phyloP scores from a whole-genome alignment of 148 eudicot genomes.

The Fallopia convolvulus region DNA sequence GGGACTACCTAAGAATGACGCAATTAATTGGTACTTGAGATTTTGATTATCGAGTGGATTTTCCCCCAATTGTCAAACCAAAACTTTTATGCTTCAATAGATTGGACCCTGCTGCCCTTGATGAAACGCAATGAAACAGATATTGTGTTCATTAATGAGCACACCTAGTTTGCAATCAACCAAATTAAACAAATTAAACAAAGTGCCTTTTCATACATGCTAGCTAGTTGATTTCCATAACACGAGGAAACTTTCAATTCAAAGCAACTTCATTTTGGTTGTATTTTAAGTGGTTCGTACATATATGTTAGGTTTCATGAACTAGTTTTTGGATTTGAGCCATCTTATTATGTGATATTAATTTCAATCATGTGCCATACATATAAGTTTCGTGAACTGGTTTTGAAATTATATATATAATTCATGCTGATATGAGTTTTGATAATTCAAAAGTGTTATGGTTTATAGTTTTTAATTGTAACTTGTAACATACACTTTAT shows the following conservation, averaged over 20 bases:
- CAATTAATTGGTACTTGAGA: neutral
- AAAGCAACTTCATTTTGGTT: neutral
- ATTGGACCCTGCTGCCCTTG: neutral
- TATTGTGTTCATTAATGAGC: neutral
- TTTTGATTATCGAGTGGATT: neutral
- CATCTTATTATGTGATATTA: no score
- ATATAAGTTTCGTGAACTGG: no score
- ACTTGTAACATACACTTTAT: no score
- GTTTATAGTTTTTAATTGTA: no score
- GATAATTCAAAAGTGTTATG: no score
- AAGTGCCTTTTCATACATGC: conserved; percentile 1
- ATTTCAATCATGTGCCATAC: no score
- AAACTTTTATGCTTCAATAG: neutral
- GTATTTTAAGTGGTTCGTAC: no score
- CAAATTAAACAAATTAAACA: neutral
- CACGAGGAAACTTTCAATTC: neutral
- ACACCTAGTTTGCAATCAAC: neutral
- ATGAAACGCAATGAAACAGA: neutral
- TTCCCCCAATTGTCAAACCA: neutral
- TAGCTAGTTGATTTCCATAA: neutral
- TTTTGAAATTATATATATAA: no score
- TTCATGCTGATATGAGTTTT: no score
- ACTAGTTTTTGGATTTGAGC: no score
- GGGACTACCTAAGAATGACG: neutral
- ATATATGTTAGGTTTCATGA: no score